These are phyloP conservation scores for Saposhnikovia divaricata DNA, from an alignment of 129 eudicot species.

Conservation along the genomic window DNA sequence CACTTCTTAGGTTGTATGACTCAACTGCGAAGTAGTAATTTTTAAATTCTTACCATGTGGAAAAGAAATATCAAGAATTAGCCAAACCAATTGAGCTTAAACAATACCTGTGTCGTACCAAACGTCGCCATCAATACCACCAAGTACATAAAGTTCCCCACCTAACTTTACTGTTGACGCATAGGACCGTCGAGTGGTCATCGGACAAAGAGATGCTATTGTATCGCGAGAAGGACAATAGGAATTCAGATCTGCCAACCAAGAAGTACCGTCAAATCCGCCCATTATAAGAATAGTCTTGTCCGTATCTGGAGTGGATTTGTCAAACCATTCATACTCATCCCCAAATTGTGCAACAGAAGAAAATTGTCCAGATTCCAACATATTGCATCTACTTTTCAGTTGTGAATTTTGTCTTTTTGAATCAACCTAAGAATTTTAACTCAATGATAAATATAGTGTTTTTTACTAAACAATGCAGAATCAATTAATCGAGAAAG, in stretches of 20 bases:
- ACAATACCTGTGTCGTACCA: conserved; percentile 54
- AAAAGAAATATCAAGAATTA: not conserved
- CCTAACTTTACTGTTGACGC: conserved; percentile 44
- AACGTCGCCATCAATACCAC: conserved; percentile 31
- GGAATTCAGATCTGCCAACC: conserved; percentile 45
- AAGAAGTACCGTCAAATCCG: conserved; percentile 57
- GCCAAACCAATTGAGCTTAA: not conserved
- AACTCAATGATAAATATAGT: not conserved
- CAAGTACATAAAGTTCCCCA: conserved; percentile 52
- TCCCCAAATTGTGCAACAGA: conserved; percentile 17
- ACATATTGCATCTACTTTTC: conserved; percentile 7
- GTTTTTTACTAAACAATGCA: not conserved
- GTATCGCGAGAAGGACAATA: conserved; percentile 37
- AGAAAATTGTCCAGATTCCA: conserved; percentile 20
- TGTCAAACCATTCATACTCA: conserved; percentile 2
- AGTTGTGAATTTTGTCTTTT: conserved; percentile 38
- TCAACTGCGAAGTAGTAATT: conserved; percentile 38
- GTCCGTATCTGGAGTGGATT: conserved; percentile 1
- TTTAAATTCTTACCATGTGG: not conserved
- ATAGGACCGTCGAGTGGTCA: conserved; percentile 40
- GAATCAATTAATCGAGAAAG: not conserved
- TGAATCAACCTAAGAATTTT: conserved; percentile 37
- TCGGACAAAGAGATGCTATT: conserved; percentile 34
- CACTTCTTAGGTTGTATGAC: conserved; percentile 34
- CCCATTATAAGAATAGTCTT: conserved; percentile 47